Percentiles rank a stretch among this genome's conserved stretches.
These are phyloP conservation scores for Petunia axillaris DNA, from an alignment of 257 asterid species.

Conservation along the genomic window DNA sequence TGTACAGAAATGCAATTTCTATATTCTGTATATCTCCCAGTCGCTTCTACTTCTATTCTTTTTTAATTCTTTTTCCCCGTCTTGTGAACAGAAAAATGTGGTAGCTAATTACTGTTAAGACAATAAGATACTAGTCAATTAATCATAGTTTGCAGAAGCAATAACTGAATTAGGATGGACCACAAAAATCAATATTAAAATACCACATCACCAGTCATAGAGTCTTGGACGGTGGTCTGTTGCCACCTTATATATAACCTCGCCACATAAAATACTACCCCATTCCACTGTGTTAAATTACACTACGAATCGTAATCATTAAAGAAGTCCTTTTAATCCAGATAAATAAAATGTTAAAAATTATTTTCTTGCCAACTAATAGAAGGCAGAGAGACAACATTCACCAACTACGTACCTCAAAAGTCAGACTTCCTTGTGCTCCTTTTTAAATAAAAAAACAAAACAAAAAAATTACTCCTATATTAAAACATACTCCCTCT, in stretches of 20 bases:
- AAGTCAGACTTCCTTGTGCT: not conserved
- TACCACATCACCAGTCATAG: slow-evolving; percentile 11
- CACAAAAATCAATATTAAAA: slow-evolving; percentile 11
- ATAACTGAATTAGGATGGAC: slow-evolving; percentile 21
- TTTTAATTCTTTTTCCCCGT: too few species aligned
- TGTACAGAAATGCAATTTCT: not conserved
- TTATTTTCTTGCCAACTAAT: slow-evolving; percentile 45
- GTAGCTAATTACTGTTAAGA: not conserved
- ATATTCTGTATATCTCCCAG: not conserved
- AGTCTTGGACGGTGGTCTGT: slow-evolving; percentile 17
- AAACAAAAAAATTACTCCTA: not conserved
- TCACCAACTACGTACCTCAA: slow-evolving; percentile 43
- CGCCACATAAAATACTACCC: not conserved
- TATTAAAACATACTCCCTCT: not conserved
- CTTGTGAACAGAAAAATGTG: too few species aligned
- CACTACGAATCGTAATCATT: not conserved
- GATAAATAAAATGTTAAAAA: not conserved
- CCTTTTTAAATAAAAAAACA: not conserved
- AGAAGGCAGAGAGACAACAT: slow-evolving; percentile 30
- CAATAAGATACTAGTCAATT: slow-evolving; percentile 6
- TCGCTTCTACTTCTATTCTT: too few species aligned
- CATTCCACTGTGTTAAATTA: slow-evolving; percentile 23
- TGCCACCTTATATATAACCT: not conserved
- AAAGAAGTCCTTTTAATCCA: not conserved
- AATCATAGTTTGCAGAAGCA: not conserved